Base-by-base conservation (phyloP, 2,329 filamentous ascomycete genomes). In the Microcyclospora tardicrescens region DNA sequence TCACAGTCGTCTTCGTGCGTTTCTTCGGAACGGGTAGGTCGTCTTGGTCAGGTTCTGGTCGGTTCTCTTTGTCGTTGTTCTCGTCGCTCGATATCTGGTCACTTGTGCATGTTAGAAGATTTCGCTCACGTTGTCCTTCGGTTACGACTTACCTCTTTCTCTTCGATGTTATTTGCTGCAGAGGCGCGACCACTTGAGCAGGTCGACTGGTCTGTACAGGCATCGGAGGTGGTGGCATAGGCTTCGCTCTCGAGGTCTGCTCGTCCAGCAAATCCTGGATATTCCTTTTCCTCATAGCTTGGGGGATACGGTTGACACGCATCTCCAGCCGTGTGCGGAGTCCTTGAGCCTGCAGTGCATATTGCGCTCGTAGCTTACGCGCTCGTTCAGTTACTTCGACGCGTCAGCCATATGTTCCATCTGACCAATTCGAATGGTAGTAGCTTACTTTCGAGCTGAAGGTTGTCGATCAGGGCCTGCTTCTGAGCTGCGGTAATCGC, bases 291-390 rank as follows among this genome's bases (percentile, higher is more conserved):
- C 89, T 79, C 46, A 94, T 65, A 12, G 79, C 72, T 51, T 77
- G 73, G 6, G 91, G 91, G 37, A 96, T 91, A 38, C 91, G 79
- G 58, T 95, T 94, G 59, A 96, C 74, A 62, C 91, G 83, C 64
- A 93, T 82, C 61, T 95, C 87, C 37, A 98, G 80, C 44, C 89
- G 80, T 43, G 85, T 79, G 44, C 82, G 76, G 30, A 96, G 72
- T 45, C 83, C 83, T 59, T 89, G 82, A 15, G 86, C 83, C 61
- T 94, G 87, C 9, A 93, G 72, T 42, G 81, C 80, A 65, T 93
- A 94, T 59, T 93, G 86, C 6, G 87, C 81, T 52, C 87, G 77
- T 44, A 96, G 69, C 60, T 89, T 86, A 51, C 89, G 77, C 44
- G 84, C 84, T 58, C 87, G 77, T 63, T 93, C 83, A 13, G 84